Evolutionary conservation across 805 yeast genomes (phyloP), one percentile per base, ranked within the genome.

Genomic region (Candida koratica): DNA sequence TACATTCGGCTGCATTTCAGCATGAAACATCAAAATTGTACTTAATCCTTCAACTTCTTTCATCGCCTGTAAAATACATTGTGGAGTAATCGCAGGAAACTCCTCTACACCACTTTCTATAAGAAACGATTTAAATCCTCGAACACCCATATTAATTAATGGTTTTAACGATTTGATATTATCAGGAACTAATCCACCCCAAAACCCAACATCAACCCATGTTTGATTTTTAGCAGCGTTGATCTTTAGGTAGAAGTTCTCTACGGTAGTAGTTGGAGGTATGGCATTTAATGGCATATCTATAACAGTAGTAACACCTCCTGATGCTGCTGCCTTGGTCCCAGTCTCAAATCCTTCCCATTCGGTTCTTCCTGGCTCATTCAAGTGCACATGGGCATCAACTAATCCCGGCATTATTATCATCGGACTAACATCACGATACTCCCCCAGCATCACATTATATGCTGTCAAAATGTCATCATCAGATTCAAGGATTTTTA

Each of bases 301-400:
- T 13, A 89, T 74, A 13, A 89, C 94, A 0, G 96, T 88, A 16
- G 97, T 89, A 32, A 89, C 97, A 39, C 97, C 97, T 12, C 97
- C 97, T 9, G 89, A 72, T 0, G 95, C 95, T 0, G 97, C 97
- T 2, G 96, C 84, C 54, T 81, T 81, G 0, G 97, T 89, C 0
- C 97, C 97, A 0, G 95, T 83, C n/a, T 80, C 95, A 56, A 90
- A 89, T 1, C 97, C 97, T 60, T 89, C 97, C 97, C 97, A 89
- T 44, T 88, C 96, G 1, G 97, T 89, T 48, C 97, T 68, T n/a
- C 97, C 97, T 0, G 97, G 97, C 52, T 90, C 97, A 57, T 90
- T 90, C 48, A 89, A 64, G 53, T 89, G 97, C 17, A 89, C 97
- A 57, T 89, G 97, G 4, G 95, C 75, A 53, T 89, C 97, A 4